Conservation (phyloP, 2,329 filamentous ascomycete genomes). For the Trichophyton mentagrophytes region DNA sequence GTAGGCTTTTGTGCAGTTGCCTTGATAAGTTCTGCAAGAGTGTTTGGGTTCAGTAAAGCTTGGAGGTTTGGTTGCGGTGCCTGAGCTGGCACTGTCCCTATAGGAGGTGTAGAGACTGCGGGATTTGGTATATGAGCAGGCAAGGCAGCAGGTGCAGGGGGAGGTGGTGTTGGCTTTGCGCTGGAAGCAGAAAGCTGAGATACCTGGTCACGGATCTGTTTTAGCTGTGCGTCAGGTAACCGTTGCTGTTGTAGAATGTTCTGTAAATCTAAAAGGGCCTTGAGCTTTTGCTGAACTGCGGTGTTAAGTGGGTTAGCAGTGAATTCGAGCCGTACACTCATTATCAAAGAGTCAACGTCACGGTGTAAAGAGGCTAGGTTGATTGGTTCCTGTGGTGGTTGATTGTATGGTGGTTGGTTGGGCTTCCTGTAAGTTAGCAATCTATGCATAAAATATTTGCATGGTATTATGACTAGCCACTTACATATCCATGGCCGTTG, state of each 20-base stretch:
- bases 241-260: slow-evolving; percentile 63
- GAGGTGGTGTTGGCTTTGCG: slow-evolving; percentile 3
- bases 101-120: slow-evolving; percentile 4
- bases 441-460: neutral
- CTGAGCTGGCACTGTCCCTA: slow-evolving; percentile 6
- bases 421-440: neutral
- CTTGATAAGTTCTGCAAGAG: slow-evolving; percentile 35
- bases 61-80: slow-evolving; percentile 21
- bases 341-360: slow-evolving; percentile 70
- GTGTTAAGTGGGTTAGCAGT: slow-evolving; percentile 63
- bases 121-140: slow-evolving; percentile 19
- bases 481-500: slow-evolving; percentile 22
- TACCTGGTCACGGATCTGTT: slow-evolving; percentile 74
- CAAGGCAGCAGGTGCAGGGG: slow-evolving; percentile 8
- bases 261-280: slow-evolving; percentile 76
- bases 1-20: slow-evolving; percentile 27
- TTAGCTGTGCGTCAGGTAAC: slow-evolving; percentile 67
- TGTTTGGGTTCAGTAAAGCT: slow-evolving; percentile 29
- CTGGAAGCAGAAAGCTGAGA: slow-evolving; percentile 46
- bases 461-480: neutral
- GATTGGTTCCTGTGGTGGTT: slow-evolving; percentile 23
- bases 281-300: slow-evolving; percentile 64
- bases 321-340: slow-evolving; percentile 59
- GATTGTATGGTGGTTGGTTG: slow-evolving; percentile 1
- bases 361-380: slow-evolving; percentile 62